Base-by-base conservation (phyloP, 2,329 filamentous ascomycete species). In the Scolecobasidium constrictum region DNA sequence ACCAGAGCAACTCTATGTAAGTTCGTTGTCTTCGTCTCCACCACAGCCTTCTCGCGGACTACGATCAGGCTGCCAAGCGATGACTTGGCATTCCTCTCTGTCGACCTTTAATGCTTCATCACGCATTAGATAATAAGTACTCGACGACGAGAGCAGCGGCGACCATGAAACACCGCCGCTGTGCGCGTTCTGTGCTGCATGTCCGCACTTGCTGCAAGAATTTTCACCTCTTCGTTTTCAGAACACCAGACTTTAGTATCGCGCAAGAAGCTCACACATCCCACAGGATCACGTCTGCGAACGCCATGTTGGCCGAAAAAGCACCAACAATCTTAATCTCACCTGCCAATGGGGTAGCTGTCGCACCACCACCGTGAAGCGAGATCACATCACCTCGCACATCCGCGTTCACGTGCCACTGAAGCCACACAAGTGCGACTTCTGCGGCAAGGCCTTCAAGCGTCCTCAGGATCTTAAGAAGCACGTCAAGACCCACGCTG, bases 361-460 rank as follows among this genome's bases (percentile, higher is more conserved):
- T 69, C 81, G 87, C 49, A 96, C 90, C 17, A 95, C 88, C 38
- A 96, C 90, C 2, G 90, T 96, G 61, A 96, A 98, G 75, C 86
- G 92, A 56, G 92, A 96, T 57, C 92, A 98, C 68, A 98, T 98
- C 65, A 98, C 92, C 40, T 96, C 92, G 40, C 92, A 98, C 66
- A 95, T 98, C 55, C 86, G 92, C 50, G 92, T 96, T 42, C 92
- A 98, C 62, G 90, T 98, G n/a, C 92, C 92, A 1, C 72, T 98
- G 48, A 98, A 98, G 74, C 92, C 92, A 52, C 92, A 98, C 71
- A 96, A 95, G 67, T 98, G 92, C 64, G 88, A 95, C 60, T 94
- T 95, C 67, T 98, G 92, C 60, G 86, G 86, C 60, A 98, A 98
- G 72, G 88, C 88, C 2, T 98, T 98, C 75, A 98, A 98, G 77